Percentiles rank a stretch among this genome's conserved stretches.
phyloP scores from a whole-genome alignment of 2,329 filamentous ascomycete genomes.

The Penicillium sp. region DNA sequence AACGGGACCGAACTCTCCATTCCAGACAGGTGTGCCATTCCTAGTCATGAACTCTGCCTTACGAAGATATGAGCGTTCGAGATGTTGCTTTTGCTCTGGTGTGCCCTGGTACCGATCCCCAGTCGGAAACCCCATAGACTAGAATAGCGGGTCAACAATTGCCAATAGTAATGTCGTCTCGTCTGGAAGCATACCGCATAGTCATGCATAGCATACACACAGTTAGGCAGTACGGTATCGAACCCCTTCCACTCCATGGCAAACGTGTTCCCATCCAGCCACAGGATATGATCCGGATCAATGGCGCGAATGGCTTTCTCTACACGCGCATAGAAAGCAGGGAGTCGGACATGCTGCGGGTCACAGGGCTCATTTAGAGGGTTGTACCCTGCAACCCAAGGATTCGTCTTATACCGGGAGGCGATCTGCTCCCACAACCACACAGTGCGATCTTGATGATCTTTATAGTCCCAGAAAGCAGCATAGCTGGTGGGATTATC shows the following conservation, averaged over 20 bases:
- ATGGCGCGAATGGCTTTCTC: constrained; percentile 49
- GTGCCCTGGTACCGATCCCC: constrained; percentile 44
- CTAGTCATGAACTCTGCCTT: constrained; percentile 51
- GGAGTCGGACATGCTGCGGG: constrained; percentile 47
- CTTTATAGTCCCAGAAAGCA: constrained; percentile 53
- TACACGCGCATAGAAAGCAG: constrained; percentile 48
- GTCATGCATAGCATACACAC: constrained; percentile 49
- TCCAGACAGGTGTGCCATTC: constrained; percentile 50
- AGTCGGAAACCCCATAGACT: constrained; percentile 45
- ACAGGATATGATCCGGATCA: constrained; percentile 50
- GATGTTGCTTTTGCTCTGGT: constrained; percentile 39
- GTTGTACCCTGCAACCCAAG: constrained; percentile 55
- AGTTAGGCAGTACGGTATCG: constrained; percentile 44
- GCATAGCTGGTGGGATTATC: constrained; percentile 49
- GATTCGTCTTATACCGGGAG: constrained; percentile 45
- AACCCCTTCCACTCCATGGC: constrained; percentile 49
- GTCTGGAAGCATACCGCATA: constrained; percentile 32
- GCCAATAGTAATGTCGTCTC: not conserved
- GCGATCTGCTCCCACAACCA: constrained; percentile 53
- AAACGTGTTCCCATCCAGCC: constrained; percentile 48
- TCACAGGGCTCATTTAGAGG: constrained; percentile 55
- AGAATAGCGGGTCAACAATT: not conserved
- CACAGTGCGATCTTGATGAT: constrained; percentile 51
- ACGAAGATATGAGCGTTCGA: constrained; percentile 46
- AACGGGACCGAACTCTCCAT: constrained; percentile 54